Evolutionary conservation across 2,329 filamentous ascomycete genomes (phyloP), one percentile per base, ranked within the genome.

Genomic region (Penicillium polonicum): DNA sequence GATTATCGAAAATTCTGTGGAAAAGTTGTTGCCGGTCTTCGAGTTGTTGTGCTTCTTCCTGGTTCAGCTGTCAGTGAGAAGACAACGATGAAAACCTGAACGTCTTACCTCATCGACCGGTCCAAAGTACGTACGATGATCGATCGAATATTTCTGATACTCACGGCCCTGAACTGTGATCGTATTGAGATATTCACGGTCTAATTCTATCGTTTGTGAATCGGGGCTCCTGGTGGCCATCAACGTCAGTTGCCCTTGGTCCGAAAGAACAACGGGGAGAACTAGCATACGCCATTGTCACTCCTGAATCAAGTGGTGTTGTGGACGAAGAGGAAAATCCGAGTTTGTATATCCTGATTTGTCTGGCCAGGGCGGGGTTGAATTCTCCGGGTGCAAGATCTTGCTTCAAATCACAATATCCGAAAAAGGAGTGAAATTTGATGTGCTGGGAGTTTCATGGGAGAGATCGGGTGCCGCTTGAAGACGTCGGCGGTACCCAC

Each of bases 31-130:
- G 86, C 73, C 88, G 82, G 55, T 83, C 74, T 55, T 85, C 82
- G 58, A 90, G 80, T 52, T 88, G 83, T 61, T 88, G 82, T 58
- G 83, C 81, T 74, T 92, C 89, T 66, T 87, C 84, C 88, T 91
- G 55, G 36, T 48, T 12, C 27, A 46, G 36, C 25, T 41, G 60
- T 68, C 59, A 68, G 64, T 51, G 23, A 49, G 25, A 19, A 23
- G 19, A 48, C 48, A 52, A 56, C 42, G 35, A 43, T 23, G 41
- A 49, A 44, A 38, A 39, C 31, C 54, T 46, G n/a, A 25, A 48
- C 35, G 46, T 52, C 75, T 66, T 79, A 90, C 89, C 80, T 90
- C 87, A 69, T 91, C 89, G 57, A 89, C 79, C 9, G 89, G 89
- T 45, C 79, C 83, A 65, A 89, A 87, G 70, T 89, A 89, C 60